phyloP scores from a whole-genome alignment of 805 yeast species.

The Candida sonorensis region DNA sequence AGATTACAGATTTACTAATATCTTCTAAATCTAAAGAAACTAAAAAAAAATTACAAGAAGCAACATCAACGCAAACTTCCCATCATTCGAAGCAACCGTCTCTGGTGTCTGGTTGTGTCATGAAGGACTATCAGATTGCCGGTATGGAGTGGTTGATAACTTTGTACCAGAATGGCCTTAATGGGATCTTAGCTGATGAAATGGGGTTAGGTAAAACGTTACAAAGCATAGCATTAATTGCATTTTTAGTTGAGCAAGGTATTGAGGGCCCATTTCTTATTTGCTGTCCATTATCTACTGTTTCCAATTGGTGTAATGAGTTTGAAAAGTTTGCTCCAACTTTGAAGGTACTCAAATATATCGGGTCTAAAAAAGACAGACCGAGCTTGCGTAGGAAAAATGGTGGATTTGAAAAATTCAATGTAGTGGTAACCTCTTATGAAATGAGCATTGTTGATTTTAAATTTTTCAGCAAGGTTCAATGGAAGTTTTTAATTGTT shows the following conservation, averaged over 20 bases:
- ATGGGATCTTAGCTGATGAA: conserved; percentile 94
- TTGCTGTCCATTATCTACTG: conserved; percentile 78
- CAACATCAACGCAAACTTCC: conserved; percentile 11
- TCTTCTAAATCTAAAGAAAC: conserved; percentile 14
- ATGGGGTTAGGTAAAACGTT: conserved; percentile 96
- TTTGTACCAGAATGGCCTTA: conserved; percentile 85
- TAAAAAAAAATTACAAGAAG: conserved; percentile 13
- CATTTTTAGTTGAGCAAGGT: conserved; percentile 72
- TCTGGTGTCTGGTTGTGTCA: conserved; percentile 45
- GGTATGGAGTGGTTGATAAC: conserved; percentile 91
- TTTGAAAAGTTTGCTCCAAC: conserved; percentile 66
- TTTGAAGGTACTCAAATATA: conserved; percentile 54
- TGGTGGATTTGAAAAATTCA: conserved; percentile 23
- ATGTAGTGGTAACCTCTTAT: conserved; percentile 73
- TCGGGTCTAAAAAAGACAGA: conserved; percentile 59
- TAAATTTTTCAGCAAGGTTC: conserved; percentile 38
- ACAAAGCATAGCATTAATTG: conserved; percentile 75
- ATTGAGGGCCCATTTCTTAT: conserved; percentile 72
- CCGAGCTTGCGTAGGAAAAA: conserved; percentile 33
- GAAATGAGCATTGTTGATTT: conserved; percentile 73
- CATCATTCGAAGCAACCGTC: conserved; percentile 40
- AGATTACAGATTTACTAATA: conserved; percentile 9
- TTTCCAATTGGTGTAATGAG: conserved; percentile 80
- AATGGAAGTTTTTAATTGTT: conserved; percentile 82
- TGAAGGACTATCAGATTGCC: conserved; percentile 81